Evolutionary conservation across 371 early-diverging fungal genomes (phyloP), one percentile per base, ranked within the genome.

Genomic region (Haplosporangium sp.): DNA sequence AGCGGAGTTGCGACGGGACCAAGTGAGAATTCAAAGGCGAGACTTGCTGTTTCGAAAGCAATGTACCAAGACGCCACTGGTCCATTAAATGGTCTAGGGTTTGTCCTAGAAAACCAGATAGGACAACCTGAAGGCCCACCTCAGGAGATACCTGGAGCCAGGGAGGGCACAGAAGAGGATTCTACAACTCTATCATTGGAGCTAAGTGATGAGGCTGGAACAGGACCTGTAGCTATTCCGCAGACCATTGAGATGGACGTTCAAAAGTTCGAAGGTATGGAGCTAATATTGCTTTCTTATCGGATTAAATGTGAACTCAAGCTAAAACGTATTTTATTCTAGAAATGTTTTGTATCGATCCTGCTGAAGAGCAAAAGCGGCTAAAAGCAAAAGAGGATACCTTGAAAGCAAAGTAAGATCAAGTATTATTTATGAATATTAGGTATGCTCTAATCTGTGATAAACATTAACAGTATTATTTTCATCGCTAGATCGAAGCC

Each of bases 271-370:
- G 79, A 79, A 63, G 79, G 79, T 79, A 57, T 3, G 42, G 34
- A 39, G 34, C 8, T 10, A 11, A 35, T 13, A 17, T 15, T 38
- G 13, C 20, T 20, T 60, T 20, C 27, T 27, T 5, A 9, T 48
- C 27, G 15, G n/a, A 45, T 34, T 19, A 57, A 38, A 44, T 44
- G 34, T 27, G 19, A 55, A 20, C 10, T 53, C 8, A 55, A 10
- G 63, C 47, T 53, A 44, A 62, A 44, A 13, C 20, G 38, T 50
- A 17, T 19, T 40, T 53, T 59, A 15, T 15, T 37, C 17, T 68
- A 79, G 81, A 79, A 58, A 47, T 79, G 65, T 79, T 79, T 56
- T 79, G 81, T 63, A 71, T 79, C 6, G 81, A 79, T 39, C 74
- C 74, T 40, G 60, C 61, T 8, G 81, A 79, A 19, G 81, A 79